Evolutionary conservation across 2,329 filamentous ascomycete genomes (phyloP), one percentile per base, ranked within the genome.

Genomic region (Celoporthe dispersa): DNA sequence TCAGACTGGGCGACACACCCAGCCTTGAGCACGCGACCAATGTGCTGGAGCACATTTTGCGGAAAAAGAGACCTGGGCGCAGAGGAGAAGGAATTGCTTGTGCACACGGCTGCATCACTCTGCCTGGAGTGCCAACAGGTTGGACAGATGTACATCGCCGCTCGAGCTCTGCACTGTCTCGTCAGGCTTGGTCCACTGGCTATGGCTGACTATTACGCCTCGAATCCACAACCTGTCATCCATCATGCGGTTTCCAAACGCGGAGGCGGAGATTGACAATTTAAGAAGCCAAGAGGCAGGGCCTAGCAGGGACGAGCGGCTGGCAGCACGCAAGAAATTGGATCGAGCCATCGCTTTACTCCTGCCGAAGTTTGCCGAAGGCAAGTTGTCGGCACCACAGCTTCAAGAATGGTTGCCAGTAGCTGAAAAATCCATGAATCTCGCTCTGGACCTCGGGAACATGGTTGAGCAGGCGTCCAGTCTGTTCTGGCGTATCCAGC

Each of bases 141-240:
- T 16, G 76, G 74, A 8, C 74, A 73, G 64, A 76, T 77, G 71
- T 75, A 79, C 1, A 77, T 79, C 11, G 81, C 81, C 1, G 73
- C 74, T 37, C 71, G 71, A 3, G 73, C 83, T 4, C 73, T 84
- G 6, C 67, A 51, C 33, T 63, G 71, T 5, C 74, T 79, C 7
- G 53, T 80, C 5, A 60, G 62, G 2, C 68, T 73, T 16, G 77
- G 77, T 0, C 70, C 75, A 6, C 65, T 83, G 1, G 72, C 77
- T 22, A 80, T 81, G 71, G 73, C 66, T 9, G 71, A 75, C 19
- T 84, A 80, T 61, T 78, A 79, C 64, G 76, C 74, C n/a, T 78
- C 81, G 70, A 64, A 78, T 0, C 82, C 82, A 9, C 57, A 80
- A 2, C 25, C 72, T 1, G 73, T 83, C 12, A 78, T 84, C 48